Base-by-base conservation (phyloP, 345 rosid genomes). In the Acer negundo region DNA sequence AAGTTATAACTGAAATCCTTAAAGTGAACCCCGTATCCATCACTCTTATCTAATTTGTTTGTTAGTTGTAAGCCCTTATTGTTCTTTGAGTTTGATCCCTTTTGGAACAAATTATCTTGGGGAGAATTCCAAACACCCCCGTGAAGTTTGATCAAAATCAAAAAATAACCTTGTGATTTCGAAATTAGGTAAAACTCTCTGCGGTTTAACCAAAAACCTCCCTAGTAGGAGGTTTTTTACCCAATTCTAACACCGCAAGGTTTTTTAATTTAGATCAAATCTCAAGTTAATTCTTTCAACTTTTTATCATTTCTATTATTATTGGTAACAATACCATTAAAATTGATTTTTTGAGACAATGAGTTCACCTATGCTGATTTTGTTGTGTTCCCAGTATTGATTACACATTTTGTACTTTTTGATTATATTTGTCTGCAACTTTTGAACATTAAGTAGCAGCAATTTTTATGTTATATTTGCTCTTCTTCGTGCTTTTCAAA, bases 1-100 rank as follows among this genome's bases (percentile, higher is more conserved):
- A 16, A 61, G 35, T 44, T n/a, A 35, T 26, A 44, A 20, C 68
- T 74, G 47, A 78, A 78, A 58, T 82, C 55, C 73, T 17, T 26
- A 24, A 49, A 73, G 35, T 42, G 69, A 53, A 22, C 31, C 7
- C 6, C 19, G 53, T 51, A 15, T 20, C 20, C 16, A 23, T 63
- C 11, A 19, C 23, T 5, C 47, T 28, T 6, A 31, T 58, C 10
- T 63, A 16, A 28, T 74, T 17, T 73, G 42, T 44, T 46, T 64
- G 49, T 11, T 47, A 23, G 46, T 47, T 63, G 40, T 47, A 65
- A 44, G 59, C 55, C 22, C 15, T 42, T 23, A 17, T 26, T 62
- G 7, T 42, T 74, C 40, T 62, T 17, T 6, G 0, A 40, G 22
- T 26, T 47, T 5, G 61, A 63, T 47, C 19, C 13, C 1, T 1